Conservation (phyloP, 176 grass and related monocot species). For the Eleusine coracana region DNA sequence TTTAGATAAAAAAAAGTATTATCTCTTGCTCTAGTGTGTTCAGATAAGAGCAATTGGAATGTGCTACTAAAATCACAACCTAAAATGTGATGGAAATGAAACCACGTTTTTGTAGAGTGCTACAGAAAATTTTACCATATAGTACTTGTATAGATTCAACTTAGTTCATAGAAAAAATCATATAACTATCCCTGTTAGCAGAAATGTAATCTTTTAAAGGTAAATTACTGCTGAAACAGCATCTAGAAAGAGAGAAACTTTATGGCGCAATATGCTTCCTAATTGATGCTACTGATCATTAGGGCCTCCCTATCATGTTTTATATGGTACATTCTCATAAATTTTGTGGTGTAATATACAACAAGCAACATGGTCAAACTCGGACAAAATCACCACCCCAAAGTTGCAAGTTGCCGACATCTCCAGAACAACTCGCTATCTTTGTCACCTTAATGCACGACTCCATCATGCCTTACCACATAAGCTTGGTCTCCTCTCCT, state of each 20-base stretch:
- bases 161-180: background rate
- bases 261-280: constrained; percentile 9
- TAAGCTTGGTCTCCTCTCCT: constrained; percentile 9
- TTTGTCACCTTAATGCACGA: constrained; percentile 31
- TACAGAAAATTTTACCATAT: no score
- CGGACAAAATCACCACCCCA: background rate
- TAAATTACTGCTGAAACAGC: background rate
- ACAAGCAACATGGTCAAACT: constrained; percentile 2
- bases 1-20: no score
- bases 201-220: background rate
- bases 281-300: background rate
- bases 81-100: no score
- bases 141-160: no score
- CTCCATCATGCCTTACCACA: constrained; percentile 22
- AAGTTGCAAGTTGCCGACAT: constrained; percentile 43
- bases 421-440: constrained; percentile 21
- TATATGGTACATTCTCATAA: background rate
- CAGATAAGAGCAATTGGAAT: no score
- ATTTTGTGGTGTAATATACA: background rate
- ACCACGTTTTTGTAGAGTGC: no score
- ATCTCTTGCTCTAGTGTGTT: no score
- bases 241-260: background rate
- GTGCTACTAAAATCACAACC: no score
- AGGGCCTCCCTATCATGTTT: background rate
- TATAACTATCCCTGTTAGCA: background rate